Conservation (phyloP, 768 basidiomycete species). For the Floccularia luteovirens region DNA sequence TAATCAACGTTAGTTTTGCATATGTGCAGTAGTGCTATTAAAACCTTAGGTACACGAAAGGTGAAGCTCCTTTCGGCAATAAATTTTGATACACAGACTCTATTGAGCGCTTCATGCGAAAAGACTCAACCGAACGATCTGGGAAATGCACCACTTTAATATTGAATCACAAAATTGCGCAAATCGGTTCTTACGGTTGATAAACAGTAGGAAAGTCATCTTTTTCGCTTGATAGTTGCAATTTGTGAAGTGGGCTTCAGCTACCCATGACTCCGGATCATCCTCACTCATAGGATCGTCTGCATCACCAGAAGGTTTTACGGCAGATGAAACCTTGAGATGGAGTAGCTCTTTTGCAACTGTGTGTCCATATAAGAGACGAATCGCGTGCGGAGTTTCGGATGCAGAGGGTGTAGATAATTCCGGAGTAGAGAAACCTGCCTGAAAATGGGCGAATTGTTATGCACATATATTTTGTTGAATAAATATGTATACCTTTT, state of each 20-base stretch:
- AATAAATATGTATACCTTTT: slow-evolving; percentile 55
- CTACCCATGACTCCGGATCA: slow-evolving; percentile 52
- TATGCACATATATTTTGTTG: too few relatives aligned
- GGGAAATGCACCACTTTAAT: not conserved
- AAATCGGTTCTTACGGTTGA: slow-evolving; percentile 65
- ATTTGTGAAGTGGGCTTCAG: slow-evolving; percentile 73
- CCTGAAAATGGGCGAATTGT: slow-evolving; percentile 29
- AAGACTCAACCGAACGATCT: slow-evolving; percentile 93
- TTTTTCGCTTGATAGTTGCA: slow-evolving; percentile 89
- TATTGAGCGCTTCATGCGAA: slow-evolving; percentile 78
- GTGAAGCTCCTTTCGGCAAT: slow-evolving; percentile 82
- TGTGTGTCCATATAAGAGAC: slow-evolving; percentile 71
- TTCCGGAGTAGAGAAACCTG: slow-evolving; percentile 68
- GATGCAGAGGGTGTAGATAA: slow-evolving; percentile 72
- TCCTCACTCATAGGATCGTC: slow-evolving; percentile 19
- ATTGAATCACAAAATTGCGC: not conserved
- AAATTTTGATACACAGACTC: slow-evolving; percentile 81
- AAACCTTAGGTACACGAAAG: slow-evolving; percentile 95
- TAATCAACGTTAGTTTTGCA: not conserved
- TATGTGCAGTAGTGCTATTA: slow-evolving; percentile 2
- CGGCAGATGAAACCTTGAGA: slow-evolving; percentile 26
- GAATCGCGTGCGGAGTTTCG: slow-evolving; percentile 61
- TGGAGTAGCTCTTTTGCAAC: slow-evolving; percentile 72
- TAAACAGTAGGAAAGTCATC: slow-evolving; percentile 81
- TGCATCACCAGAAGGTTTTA: slow-evolving; percentile 18